These are phyloP conservation scores for Arthrobotrys sphaeroides DNA, from an alignment of 2,329 filamentous ascomycete genomes.

Conservation along the genomic window DNA sequence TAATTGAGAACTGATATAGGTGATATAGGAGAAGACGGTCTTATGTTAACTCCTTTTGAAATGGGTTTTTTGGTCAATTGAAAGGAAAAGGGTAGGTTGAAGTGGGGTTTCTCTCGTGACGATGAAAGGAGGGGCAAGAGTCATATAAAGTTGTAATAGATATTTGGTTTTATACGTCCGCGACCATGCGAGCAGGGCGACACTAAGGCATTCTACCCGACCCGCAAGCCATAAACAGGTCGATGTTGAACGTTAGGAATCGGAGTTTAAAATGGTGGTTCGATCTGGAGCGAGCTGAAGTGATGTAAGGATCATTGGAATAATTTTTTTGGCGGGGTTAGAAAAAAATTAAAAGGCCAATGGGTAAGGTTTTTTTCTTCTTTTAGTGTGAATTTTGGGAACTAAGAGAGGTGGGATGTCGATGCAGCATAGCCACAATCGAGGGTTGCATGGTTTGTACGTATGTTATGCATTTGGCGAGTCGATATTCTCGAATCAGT, in stretches of 20 bases:
- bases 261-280: conserved; percentile 48
- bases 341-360: background rate
- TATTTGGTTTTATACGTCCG: conserved; percentile 12
- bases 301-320: background rate
- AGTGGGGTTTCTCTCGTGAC: too few species aligned
- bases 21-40: background rate
- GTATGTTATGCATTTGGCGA: conserved; percentile 23
- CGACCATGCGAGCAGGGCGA: background rate
- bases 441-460: conserved; percentile 37
- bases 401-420: conserved; percentile 32
- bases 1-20: background rate
- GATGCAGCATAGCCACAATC: conserved; percentile 52
- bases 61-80: too few species aligned
- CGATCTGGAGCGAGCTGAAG: conserved; percentile 15
- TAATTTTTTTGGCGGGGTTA: conserved; percentile 10
- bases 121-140: conserved; percentile 10
- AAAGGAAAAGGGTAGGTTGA: too few species aligned
- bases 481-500: conserved; percentile 13
- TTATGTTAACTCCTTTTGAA: conserved; percentile 5
- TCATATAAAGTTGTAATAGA: conserved; percentile 15
- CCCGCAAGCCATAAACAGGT: conserved; percentile 13
- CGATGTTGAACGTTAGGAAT: conserved; percentile 17
- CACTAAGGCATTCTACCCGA: conserved; percentile 40
- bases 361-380: conserved; percentile 1
- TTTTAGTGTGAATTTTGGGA: too few species aligned